Base-by-base conservation (phyloP, 2,329 filamentous ascomycete genomes). In the Tolypocladium endophyticum region DNA sequence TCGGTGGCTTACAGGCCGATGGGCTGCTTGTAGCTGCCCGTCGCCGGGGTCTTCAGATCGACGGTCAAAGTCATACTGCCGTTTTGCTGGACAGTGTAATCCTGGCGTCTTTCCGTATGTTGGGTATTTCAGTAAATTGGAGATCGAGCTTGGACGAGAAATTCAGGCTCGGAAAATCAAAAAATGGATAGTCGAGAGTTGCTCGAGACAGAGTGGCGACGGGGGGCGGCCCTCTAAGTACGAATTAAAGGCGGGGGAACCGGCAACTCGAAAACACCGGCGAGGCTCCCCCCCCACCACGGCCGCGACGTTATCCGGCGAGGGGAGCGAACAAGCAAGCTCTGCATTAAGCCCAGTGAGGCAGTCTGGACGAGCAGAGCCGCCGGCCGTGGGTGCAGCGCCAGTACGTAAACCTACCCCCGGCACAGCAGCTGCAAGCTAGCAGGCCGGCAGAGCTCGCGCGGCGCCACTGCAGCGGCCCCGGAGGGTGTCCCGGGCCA, bases 11-110 rank as follows among this genome's bases (percentile, higher is more conserved):
- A 86, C 83, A 86, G 76, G 72, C 83, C 83, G 61, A 81, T 84
- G 65, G 83, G 83, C 69, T 86, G 83, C 68, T 78, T 74, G 72
- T 82, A 83, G 62, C 73, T 50, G 71, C 83, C 87, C 67, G 84
- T 84, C 66, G 83, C 63, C 61, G 88, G 87, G 67, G 87, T 90
- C 77, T 86, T 83, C 69, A 91, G 81, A 72, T 87, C 80, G 64
- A 81, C 75, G 59, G 79, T 80, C 67, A 86, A 68, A 73, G 73
- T 62, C 77, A 79, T 80, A 64, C 55, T 72, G 70, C 57, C 54
- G 41, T 23, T 35, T 43, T 33, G 11, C 18, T 53, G 50, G 47
- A 53, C 50, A 20, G 8, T 35, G 20, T 12, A 23, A 20, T 35
- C 30, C 30, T n/a, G 8, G 50, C 50, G 33, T 35, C 7, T 35